These are phyloP conservation scores for Flaveria robusta DNA, from an alignment of 129 eudicot species.

Conservation along the genomic window DNA sequence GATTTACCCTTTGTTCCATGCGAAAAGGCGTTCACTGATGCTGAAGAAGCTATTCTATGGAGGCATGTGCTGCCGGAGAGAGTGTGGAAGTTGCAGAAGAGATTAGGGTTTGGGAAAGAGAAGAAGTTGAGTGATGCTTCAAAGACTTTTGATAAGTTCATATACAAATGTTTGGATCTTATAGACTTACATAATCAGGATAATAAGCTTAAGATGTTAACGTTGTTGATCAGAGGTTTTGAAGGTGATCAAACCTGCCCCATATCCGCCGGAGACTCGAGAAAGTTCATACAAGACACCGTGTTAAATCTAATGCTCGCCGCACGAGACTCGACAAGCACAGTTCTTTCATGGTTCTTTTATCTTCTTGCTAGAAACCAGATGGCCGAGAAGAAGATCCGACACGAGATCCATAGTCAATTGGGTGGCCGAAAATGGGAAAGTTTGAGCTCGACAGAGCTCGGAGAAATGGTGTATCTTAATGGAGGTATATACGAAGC, in stretches of 20 bases:
- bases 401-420: not conserved
- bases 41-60: constrained; percentile 14
- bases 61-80: constrained; percentile 22
- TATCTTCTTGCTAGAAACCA: constrained; percentile 22
- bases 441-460: not conserved
- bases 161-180: not conserved
- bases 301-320: constrained; percentile 16
- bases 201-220: not conserved
- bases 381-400: not conserved
- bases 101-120: constrained; percentile 26
- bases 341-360: constrained; percentile 29
- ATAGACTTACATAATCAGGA: not conserved
- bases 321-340: constrained; percentile 22
- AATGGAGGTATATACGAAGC: constrained; percentile 37
- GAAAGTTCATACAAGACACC: constrained; percentile 19
- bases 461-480: constrained; percentile 12
- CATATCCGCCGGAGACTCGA: not conserved
- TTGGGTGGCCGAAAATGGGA: not conserved
- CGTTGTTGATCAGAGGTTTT: constrained; percentile 6
- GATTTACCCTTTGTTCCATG: constrained; percentile 17
- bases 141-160: constrained; percentile 16
- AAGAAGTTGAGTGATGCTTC: constrained; percentile 24
- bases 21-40: constrained; percentile 25
- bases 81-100: constrained; percentile 28
- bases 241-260: not conserved